Conservation (phyloP, 1,139 yeast species). For the Sporopachydermia cereana region DNA sequence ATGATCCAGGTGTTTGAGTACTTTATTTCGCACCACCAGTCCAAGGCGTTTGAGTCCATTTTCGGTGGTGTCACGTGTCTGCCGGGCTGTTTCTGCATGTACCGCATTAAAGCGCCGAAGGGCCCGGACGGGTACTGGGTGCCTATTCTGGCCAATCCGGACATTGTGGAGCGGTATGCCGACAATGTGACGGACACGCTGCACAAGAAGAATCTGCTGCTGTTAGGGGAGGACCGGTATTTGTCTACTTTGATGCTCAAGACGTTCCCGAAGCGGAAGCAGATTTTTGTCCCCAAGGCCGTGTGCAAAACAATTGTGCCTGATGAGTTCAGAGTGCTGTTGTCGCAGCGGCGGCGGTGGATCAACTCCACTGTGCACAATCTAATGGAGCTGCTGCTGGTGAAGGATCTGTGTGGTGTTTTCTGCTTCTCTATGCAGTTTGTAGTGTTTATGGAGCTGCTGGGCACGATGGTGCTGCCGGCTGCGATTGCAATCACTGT, state of each 20-base stretch:
- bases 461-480: slow-evolving; percentile 88
- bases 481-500: slow-evolving; percentile 83
- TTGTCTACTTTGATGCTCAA: slow-evolving; percentile 80
- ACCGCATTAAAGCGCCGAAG: slow-evolving; percentile 88
- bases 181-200: slow-evolving; percentile 82
- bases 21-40: slow-evolving; percentile 90
- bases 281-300: slow-evolving; percentile 89
- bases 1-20: slow-evolving; percentile 94
- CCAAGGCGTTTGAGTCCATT: slow-evolving; percentile 91
- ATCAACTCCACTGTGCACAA: slow-evolving; percentile 95
- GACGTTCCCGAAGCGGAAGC: slow-evolving; percentile 89
- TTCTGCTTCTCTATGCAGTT: slow-evolving; percentile 97
- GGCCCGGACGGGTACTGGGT: slow-evolving; percentile 91
- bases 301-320: slow-evolving; percentile 94
- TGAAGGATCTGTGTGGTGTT: slow-evolving; percentile 89
- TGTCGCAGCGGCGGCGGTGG: slow-evolving; percentile 98
- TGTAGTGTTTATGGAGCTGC: slow-evolving; percentile 72
- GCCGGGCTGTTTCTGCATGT: slow-evolving; percentile 97
- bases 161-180: slow-evolving; percentile 87
- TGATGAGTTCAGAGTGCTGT: slow-evolving; percentile 61
- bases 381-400: slow-evolving; percentile 79
- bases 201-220: slow-evolving; percentile 77
- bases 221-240: slow-evolving; percentile 90
- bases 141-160: slow-evolving; percentile 91
- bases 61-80: slow-evolving; percentile 96